Base-by-base conservation (phyloP, 768 basidiomycete genomes). In the Lactarius sanguifluus region DNA sequence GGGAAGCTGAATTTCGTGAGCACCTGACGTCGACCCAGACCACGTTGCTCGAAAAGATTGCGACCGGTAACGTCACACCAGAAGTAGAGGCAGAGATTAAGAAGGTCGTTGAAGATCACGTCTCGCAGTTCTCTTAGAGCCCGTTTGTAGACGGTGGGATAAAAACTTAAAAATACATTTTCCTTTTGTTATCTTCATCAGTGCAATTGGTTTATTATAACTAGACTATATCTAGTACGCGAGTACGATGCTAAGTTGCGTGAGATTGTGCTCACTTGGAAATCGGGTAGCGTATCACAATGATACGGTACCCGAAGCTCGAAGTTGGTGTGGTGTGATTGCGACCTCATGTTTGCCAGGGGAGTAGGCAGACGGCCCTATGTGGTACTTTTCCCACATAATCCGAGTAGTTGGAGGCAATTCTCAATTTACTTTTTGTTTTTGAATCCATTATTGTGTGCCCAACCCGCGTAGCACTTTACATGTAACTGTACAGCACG, bases 21-120 rank as follows among this genome's bases (percentile, higher is more conserved):
- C 90, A 95, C 81, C 83, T 99, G 72, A 80, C 86, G 47, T 79
- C 90, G 64, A 80, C 90, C 61, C 92, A 98, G 79, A 68, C 76
- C 58, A 72, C 82, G 40, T 88, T 99, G 73, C 88, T 99, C 55
- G 81, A 85, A 75, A 92, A 96, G 80, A 96, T 98, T 71, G 79
- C 88, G 59, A 81, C 82, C 69, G 97, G 96, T 65, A 83, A 80
- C 68, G 89, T 98, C 74, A 94, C 92, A 64, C 86, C 90, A 68
- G 94, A 95, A 75, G 85, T 97, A 69, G 96, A 98, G 83, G 85
- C 81, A 55, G 86, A 94, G 85, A 96, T 96, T 79, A 96, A 95
- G 91, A 92, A 90, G 83, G 90, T 88, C 72, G 92, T 94, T 28
- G 91, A 93, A 80, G 90, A 92, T 73, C 92, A 93, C 71, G 92